These are phyloP conservation scores for Aspergillus taichungensis DNA, from an alignment of 495 filamentous ascomycete species.

Conservation along the genomic window DNA sequence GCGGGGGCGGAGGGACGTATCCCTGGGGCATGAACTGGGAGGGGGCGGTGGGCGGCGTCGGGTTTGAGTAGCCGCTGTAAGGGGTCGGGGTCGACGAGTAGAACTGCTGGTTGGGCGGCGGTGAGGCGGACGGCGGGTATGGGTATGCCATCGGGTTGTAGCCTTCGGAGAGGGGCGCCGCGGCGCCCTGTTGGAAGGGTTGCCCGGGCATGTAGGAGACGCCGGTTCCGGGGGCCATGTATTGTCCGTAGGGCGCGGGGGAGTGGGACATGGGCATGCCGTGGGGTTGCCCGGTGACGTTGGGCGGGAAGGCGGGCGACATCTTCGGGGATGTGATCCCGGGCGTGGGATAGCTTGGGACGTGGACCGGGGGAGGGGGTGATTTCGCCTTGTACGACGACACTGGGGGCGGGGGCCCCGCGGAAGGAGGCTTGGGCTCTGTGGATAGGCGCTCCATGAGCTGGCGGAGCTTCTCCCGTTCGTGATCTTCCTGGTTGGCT, in stretches of 20 bases:
- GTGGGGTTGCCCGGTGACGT: slow-evolving; percentile 20
- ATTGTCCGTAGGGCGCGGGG: slow-evolving; percentile 35
- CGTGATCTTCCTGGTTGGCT: slow-evolving; percentile 68
- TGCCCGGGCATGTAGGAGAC: slow-evolving; percentile 25
- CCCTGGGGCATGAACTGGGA: slow-evolving; percentile 57
- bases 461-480: slow-evolving; percentile 75
- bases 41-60: slow-evolving; percentile 27
- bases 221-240: slow-evolving; percentile 20
- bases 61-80: slow-evolving; percentile 25
- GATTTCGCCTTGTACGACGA: slow-evolving; percentile 29
- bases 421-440: slow-evolving; percentile 45
- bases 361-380: slow-evolving; percentile 36
- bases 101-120: slow-evolving; percentile 35
- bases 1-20: slow-evolving; percentile 87
- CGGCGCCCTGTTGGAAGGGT: slow-evolving; percentile 39
- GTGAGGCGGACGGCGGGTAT: slow-evolving; percentile 38
- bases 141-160: slow-evolving; percentile 51
- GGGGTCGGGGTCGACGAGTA: slow-evolving; percentile 33
- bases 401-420: slow-evolving; percentile 35
- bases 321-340: slow-evolving; percentile 29
- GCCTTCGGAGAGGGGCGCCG: slow-evolving; percentile 36
- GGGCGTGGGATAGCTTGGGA: slow-evolving; percentile 29
- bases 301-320: slow-evolving; percentile 42
- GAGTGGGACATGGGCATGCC: slow-evolving; percentile 29
- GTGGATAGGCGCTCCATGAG: slow-evolving; percentile 95